Evolutionary conservation across 805 yeast genomes (phyloP).

Genomic region (Suhomyces tanzawaensis): DNA sequence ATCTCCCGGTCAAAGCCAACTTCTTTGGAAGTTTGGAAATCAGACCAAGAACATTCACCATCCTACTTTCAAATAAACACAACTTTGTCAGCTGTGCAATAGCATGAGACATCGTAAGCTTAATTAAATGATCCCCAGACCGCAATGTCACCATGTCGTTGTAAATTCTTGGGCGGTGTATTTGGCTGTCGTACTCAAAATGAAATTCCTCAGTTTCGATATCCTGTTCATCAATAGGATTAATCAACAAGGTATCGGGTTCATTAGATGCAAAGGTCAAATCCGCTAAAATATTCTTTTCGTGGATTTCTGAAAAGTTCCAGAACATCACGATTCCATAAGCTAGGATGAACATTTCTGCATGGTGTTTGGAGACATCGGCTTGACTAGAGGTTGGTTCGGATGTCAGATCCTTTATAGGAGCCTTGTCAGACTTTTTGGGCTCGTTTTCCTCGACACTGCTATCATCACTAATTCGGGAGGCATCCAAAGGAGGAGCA

Average conservation of each 20-base stretch:
- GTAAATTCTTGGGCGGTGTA: constrained; percentile 71
- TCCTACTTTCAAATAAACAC: constrained; percentile 86
- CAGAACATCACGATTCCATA: constrained; percentile 98
- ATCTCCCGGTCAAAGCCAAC: constrained; percentile 82
- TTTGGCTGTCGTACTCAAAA: constrained; percentile 63
- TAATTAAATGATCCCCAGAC: constrained; percentile 89
- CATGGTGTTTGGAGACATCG: constrained; percentile 58
- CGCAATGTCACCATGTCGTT: constrained; percentile 92
- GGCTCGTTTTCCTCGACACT: constrained; percentile 7
- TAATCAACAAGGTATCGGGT: constrained; percentile 51
- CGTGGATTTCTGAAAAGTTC: constrained; percentile 92
- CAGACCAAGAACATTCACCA: constrained; percentile 77
- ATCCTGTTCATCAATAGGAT: constrained; percentile 82
- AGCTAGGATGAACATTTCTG: constrained; percentile 84
- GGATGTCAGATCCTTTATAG: background rate
- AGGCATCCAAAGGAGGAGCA: constrained; percentile 43
- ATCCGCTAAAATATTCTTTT: constrained; percentile 90
- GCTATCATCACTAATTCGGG: constrained; percentile 15
- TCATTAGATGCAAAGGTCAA: constrained; percentile 62
- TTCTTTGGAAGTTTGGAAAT: constrained; percentile 89
- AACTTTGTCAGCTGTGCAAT: constrained; percentile 94
- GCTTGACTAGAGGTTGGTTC: background rate
- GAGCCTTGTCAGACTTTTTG: constrained; percentile 8
- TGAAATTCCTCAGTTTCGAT: constrained; percentile 90
- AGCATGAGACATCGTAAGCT: constrained; percentile 91